phyloP scores from a whole-genome alignment of 2,329 filamentous ascomycete species.

The Diaporthe capsici region DNA sequence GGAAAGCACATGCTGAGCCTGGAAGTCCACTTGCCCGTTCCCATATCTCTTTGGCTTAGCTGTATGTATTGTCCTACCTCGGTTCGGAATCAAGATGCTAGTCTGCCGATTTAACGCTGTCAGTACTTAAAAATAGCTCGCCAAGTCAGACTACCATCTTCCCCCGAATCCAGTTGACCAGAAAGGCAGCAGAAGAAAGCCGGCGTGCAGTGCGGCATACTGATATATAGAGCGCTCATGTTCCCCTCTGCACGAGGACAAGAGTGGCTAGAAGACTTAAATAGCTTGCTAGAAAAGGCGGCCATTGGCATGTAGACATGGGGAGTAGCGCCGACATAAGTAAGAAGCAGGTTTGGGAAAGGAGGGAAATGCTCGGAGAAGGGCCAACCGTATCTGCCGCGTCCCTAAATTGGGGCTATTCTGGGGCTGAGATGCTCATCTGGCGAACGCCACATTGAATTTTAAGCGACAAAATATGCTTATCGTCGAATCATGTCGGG shows the following conservation, averaged over 20 bases:
- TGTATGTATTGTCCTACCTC: neutral
- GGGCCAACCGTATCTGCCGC: neutral
- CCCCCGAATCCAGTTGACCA: neutral
- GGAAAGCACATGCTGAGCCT: neutral
- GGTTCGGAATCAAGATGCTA: neutral
- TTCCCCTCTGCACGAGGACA: neutral
- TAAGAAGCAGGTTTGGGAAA: neutral
- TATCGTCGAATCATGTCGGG: slow-evolving; percentile 24
- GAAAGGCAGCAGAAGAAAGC: neutral
- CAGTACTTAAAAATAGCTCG: too few species aligned
- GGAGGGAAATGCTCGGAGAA: neutral
- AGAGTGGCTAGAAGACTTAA: neutral
- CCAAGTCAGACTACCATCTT: too few species aligned
- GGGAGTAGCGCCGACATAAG: neutral
- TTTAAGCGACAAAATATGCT: neutral
- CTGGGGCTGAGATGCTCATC: slow-evolving; percentile 17
- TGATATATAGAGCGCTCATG: neutral
- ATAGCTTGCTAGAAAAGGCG: neutral
- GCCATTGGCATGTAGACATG: neutral
- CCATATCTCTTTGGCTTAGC: neutral
- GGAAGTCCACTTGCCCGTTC: neutral
- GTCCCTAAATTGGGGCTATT: neutral
- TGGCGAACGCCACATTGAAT: slow-evolving; percentile 17
- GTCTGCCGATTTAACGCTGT: too few species aligned
- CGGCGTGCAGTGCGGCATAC: neutral